Percentiles rank a stretch among this genome's conserved stretches.
These are phyloP conservation scores for Bimuria novae-zelandiae DNA, from an alignment of 2,329 filamentous ascomycete genomes.

Conservation along the genomic window DNA sequence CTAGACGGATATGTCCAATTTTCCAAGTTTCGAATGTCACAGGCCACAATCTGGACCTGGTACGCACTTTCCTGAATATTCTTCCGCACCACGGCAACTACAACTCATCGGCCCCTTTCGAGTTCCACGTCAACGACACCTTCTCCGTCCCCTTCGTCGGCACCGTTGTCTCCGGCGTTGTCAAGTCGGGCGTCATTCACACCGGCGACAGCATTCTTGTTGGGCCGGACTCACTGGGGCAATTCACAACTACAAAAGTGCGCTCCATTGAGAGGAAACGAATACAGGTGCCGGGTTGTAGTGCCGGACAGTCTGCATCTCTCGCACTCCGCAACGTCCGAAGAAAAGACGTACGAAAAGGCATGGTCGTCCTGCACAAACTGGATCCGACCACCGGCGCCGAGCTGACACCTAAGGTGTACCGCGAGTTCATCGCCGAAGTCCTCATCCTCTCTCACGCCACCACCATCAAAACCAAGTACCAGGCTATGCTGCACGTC, in stretches of 20 bases:
- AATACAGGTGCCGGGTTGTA: constrained; percentile 83
- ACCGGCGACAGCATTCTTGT: constrained; percentile 87
- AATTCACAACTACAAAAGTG: constrained; percentile 85
- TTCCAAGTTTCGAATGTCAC: constrained; percentile 99
- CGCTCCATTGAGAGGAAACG: constrained; percentile 94
- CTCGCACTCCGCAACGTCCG: constrained; percentile 88
- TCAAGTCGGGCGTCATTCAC: constrained; percentile 82
- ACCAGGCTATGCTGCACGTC: constrained; percentile 98
- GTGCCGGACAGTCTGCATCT: constrained; percentile 88
- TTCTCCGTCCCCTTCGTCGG: constrained; percentile 98
- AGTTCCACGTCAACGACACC: constrained; percentile 95
- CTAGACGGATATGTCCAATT: constrained; percentile 91
- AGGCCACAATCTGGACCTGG: constrained; percentile 84
- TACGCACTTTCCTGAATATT: constrained; percentile 92
- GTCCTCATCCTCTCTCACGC: constrained; percentile 94
- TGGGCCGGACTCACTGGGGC: constrained; percentile 86
- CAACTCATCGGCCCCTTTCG: constrained; percentile 80
- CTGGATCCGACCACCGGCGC: constrained; percentile 50
- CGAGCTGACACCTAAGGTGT: constrained; percentile 54
- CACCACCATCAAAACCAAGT: constrained; percentile 94
- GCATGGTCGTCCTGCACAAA: constrained; percentile 90
- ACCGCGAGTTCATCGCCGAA: constrained; percentile 64
- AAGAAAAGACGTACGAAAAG: constrained; percentile 91
- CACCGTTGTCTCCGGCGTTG: constrained; percentile 92
- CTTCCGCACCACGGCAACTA: constrained; percentile 94